Evolutionary conservation across 2,329 filamentous ascomycete genomes (phyloP), one percentile per base, ranked within the genome.

Genomic region (Ophiobolus disseminans): DNA sequence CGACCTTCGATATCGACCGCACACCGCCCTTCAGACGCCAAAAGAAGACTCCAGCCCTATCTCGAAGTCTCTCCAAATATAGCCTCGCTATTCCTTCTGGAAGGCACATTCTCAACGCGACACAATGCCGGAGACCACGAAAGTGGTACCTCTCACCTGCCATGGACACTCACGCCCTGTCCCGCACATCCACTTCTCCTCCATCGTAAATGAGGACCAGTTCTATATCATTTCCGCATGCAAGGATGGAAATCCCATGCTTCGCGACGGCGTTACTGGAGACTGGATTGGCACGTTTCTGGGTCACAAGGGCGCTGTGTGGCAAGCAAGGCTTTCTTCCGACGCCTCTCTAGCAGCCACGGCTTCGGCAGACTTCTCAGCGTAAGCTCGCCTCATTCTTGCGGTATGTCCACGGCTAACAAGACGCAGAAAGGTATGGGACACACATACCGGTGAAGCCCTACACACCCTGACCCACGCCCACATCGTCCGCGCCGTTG

Each of bases 231-330:
- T 97, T 58, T 96, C 92, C 20, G 91, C 92, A 59, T 94, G 91
- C 80, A 96, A 96, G 81, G 94, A 99, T 80, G 93, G 93, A 69
- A 97, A 97, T 73, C 94, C 94, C 40, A 97, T 97, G 92, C 88
- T 99, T 63, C 90, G 94, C 59, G 91, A 97, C 77, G 94, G 94
- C 55, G 84, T 95, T 53, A 99, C 93, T 38, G 94, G 94, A 25
- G 69, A 72, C 41, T 72, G 69, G 68, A 97, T 97, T 63, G 94
- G 94, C 39, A 97, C 94, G 28, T 97, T 97, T 72, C 88, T 99
- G 65, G 94, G 94, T 31, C 94, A 99, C 79, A 97, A 99, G 77
- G 94, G 94, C 55, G 94, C 94, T 28, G 93, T 97, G 51, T 99
- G 94, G 91, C 92, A 97, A 77, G 90, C 92, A 44, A 86, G 92